phyloP scores from a whole-genome alignment of 805 yeast species.

The Kurtzmaniella cleridarum region DNA sequence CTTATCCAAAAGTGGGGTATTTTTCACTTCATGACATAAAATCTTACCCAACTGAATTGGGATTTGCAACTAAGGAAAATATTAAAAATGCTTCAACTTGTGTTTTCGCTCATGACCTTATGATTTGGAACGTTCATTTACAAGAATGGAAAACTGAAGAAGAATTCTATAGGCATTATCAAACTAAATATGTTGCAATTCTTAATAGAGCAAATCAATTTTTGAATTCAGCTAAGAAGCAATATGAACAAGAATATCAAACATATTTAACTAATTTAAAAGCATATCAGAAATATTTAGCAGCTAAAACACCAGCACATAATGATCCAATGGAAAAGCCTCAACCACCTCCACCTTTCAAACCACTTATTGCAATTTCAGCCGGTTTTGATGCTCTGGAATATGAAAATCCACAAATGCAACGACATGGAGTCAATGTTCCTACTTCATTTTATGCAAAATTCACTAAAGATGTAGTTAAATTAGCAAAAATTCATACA shows the following conservation, averaged over 20 bases:
- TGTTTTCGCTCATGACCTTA: slow-evolving; percentile 68
- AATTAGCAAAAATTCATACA: slow-evolving; percentile 57
- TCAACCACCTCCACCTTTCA: slow-evolving; percentile 32
- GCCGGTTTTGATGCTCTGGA: slow-evolving; percentile 90
- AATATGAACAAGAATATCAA: slow-evolving; percentile 33
- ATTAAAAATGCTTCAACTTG: slow-evolving; percentile 76
- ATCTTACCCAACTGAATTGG: slow-evolving; percentile 79
- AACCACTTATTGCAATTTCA: slow-evolving; percentile 60
- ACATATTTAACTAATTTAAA: slow-evolving; percentile 19
- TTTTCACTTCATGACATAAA: slow-evolving; percentile 82
- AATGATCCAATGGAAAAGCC: slow-evolving; percentile 24
- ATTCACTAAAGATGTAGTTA: slow-evolving; percentile 69
- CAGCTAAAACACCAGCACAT: slow-evolving; percentile 24
- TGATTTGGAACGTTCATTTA: slow-evolving; percentile 80
- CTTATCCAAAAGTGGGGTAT: slow-evolving; percentile 66
- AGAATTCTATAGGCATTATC: slow-evolving; percentile 61
- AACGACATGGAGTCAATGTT: slow-evolving; percentile 73
- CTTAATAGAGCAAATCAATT: slow-evolving; percentile 65
- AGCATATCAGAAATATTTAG: slow-evolving; percentile 25
- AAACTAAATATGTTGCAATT: slow-evolving; percentile 53
- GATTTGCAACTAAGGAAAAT: slow-evolving; percentile 66
- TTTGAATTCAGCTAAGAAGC: slow-evolving; percentile 43
- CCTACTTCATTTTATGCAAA: slow-evolving; percentile 74
- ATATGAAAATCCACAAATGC: slow-evolving; percentile 78
- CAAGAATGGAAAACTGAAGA: slow-evolving; percentile 58